Evolutionary conservation across 2,329 filamentous ascomycete species (phyloP).

Genomic region (Drechslerella dactyloides): DNA sequence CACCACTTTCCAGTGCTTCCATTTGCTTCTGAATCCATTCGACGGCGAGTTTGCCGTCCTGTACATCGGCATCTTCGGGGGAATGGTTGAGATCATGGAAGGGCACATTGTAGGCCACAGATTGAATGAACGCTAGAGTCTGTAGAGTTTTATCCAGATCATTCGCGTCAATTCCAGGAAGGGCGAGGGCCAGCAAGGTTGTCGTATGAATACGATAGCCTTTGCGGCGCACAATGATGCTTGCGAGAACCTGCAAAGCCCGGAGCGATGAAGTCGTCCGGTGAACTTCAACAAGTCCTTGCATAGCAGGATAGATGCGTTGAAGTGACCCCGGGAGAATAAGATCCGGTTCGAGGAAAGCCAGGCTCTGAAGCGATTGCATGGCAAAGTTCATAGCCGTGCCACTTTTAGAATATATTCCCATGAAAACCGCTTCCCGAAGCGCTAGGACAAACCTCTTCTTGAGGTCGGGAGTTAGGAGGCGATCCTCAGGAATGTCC

Average conservation of each 20-base stretch:
- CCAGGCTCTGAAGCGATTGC: constrained; percentile 84
- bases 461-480: constrained; percentile 80
- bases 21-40: constrained; percentile 90
- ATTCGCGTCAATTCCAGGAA: constrained; percentile 97
- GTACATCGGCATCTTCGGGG: constrained; percentile 68
- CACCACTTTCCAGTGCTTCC: constrained; percentile 91
- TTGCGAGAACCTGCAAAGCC: constrained; percentile 87
- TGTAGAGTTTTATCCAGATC: constrained; percentile 96
- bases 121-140: constrained; percentile 92
- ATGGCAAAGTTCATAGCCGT: constrained; percentile 91
- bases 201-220: constrained; percentile 98
- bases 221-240: constrained; percentile 88
- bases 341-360: constrained; percentile 87
- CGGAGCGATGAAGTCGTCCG: constrained; percentile 92
- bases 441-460: constrained; percentile 86
- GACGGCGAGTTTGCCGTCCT: constrained; percentile 62
- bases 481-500: constrained; percentile 79
- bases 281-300: constrained; percentile 96
- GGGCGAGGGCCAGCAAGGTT: constrained; percentile 84
- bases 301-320: constrained; percentile 94
- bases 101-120: constrained; percentile 93
- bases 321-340: constrained; percentile 93
- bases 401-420: constrained; percentile 92
- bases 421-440: constrained; percentile 95
- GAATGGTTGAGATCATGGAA: constrained; percentile 77